These are phyloP conservation scores for Yamadazyma olivae DNA, from an alignment of 805 yeast species.

Conservation along the genomic window DNA sequence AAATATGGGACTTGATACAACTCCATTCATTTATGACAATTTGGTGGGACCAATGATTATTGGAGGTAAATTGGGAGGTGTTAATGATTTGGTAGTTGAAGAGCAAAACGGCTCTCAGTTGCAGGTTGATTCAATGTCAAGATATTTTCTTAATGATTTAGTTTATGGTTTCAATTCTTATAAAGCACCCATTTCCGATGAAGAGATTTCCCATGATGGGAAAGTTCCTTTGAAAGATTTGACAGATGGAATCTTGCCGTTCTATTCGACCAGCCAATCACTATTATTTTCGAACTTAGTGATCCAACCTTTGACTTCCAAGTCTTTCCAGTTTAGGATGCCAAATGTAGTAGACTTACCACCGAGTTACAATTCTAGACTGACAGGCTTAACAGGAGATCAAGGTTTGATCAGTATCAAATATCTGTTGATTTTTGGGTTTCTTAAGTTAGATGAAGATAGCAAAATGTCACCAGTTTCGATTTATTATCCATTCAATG, in stretches of 20 bases:
- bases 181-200: conserved; percentile 4
- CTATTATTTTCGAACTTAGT: conserved; percentile 33
- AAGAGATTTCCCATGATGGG: conserved; percentile 9
- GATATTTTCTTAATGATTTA: conserved; percentile 34
- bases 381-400: conserved; percentile 39
- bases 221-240: conserved; percentile 21
- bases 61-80: conserved; percentile 35
- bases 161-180: conserved; percentile 27
- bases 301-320: conserved; percentile 16
- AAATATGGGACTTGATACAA: conserved; percentile 12
- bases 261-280: conserved; percentile 38
- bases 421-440: conserved; percentile 35
- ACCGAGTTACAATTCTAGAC: conserved; percentile 39
- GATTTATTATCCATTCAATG: conserved; percentile 35
- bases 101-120: conserved; percentile 13
- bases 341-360: conserved; percentile 26
- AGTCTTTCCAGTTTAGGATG: conserved; percentile 21
- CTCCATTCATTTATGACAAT: conserved; percentile 13
- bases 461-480: conserved; percentile 14
- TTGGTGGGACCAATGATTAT: conserved; percentile 17
- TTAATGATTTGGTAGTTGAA: conserved; percentile 28
- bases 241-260: conserved; percentile 32
- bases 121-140: conserved; percentile 16
- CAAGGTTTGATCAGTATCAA: conserved; percentile 36
- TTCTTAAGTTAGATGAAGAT: conserved; percentile 17